phyloP scores from a whole-genome alignment of 805 yeast species.

The Candida peoriensis region DNA sequence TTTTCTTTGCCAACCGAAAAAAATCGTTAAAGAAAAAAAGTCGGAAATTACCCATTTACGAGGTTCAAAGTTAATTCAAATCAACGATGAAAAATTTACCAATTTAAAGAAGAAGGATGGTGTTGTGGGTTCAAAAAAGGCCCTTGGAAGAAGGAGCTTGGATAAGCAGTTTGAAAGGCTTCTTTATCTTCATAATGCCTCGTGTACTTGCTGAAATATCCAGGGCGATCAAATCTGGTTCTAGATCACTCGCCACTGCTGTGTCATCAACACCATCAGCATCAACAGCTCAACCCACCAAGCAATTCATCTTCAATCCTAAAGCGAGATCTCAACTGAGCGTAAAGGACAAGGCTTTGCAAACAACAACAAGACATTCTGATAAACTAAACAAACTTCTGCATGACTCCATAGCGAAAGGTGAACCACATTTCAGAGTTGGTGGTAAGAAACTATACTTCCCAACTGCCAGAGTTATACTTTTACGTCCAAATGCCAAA shows the following conservation, averaged over 20 bases:
- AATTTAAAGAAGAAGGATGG: no score
- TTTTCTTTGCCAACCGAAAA: no score
- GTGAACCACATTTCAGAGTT: slow-evolving; percentile 73
- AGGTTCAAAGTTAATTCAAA: no score
- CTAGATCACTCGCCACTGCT: slow-evolving; percentile 28
- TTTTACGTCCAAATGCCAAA: slow-evolving; percentile 89
- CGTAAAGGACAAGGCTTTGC: slow-evolving; percentile 15
- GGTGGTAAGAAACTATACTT: slow-evolving; percentile 77
- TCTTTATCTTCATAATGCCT: slow-evolving; percentile 20
- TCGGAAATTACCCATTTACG: no score
- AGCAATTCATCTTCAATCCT: slow-evolving; percentile 5
- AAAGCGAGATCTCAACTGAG: slow-evolving; percentile 11
- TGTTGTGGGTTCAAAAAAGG: no score
- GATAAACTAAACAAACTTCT: slow-evolving; percentile 21
- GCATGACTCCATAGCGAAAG: slow-evolving; percentile 48
- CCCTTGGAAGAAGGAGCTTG: no score
- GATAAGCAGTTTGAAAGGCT: no score
- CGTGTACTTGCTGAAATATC: slow-evolving; percentile 16
- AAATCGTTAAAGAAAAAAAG: no score
- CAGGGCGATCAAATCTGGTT: slow-evolving; percentile 12
- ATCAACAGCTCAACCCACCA: slow-evolving; percentile 5
- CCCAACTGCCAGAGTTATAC: slow-evolving; percentile 78
- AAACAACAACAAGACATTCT: slow-evolving; percentile 20
- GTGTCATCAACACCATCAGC: slow-evolving; percentile 13
- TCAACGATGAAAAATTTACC: no score